Percentiles rank a stretch among this genome's conserved stretches.
These are phyloP conservation scores for Cinnamomum chago DNA, from an alignment of 164 flowering plant species.

Conservation along the genomic window DNA sequence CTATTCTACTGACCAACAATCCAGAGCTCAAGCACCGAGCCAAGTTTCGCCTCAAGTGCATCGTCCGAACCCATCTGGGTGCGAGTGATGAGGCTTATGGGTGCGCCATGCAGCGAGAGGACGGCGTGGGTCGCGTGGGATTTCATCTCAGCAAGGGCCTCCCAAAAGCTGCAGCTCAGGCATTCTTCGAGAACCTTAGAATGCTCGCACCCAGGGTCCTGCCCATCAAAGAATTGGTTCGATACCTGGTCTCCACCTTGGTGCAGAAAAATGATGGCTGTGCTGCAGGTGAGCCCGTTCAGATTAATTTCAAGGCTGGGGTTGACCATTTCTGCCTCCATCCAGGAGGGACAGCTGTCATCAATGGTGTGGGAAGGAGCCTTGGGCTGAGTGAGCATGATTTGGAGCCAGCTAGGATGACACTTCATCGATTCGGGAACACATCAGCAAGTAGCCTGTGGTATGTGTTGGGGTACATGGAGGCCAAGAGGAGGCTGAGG, in stretches of 20 bases:
- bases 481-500: constrained; percentile 54
- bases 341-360: constrained; percentile 49
- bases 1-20: constrained; percentile 14
- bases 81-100: constrained; percentile 10
- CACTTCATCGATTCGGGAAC: constrained; percentile 66
- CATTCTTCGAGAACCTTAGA: constrained; percentile 37
- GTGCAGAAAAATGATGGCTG: neutral
- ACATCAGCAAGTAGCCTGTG: constrained; percentile 64
- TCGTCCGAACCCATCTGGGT: constrained; percentile 14
- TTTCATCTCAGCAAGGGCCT: constrained; percentile 25
- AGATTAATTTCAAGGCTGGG: constrained; percentile 44
- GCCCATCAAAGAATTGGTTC: constrained; percentile 40
- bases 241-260: constrained; percentile 21
- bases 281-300: neutral
- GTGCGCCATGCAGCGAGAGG: constrained; percentile 14
- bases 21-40: neutral
- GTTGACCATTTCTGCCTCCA: constrained; percentile 59
- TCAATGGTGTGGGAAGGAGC: constrained; percentile 43
- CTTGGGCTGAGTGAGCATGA: constrained; percentile 42
- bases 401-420: constrained; percentile 64
- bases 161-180: constrained; percentile 47
- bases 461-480: constrained; percentile 79
- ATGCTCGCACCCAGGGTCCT: constrained; percentile 41
- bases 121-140: constrained; percentile 8
- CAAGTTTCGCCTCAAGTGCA: constrained; percentile 10